Percentiles rank a stretch among this genome's conserved stretches.
These are phyloP conservation scores for Tricladium varicosporioides DNA, from an alignment of 2,329 filamentous ascomycete genomes.

Conservation along the genomic window DNA sequence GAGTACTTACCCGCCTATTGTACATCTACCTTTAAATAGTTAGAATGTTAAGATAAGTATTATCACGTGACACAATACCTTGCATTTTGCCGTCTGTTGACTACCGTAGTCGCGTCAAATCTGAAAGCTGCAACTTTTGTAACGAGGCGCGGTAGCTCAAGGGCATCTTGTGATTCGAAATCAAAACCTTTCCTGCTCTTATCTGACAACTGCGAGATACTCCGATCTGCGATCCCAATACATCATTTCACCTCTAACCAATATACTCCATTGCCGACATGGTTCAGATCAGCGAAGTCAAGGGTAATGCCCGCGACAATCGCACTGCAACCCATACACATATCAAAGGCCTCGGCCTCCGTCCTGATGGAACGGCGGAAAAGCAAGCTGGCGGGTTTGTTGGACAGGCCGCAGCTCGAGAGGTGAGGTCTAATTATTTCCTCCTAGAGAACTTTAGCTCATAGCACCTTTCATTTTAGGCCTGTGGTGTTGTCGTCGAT, in stretches of 20 bases:
- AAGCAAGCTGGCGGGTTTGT: conserved; percentile 80
- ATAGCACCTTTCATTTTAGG: conserved; percentile 50
- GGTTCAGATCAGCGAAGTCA: conserved; percentile 92
- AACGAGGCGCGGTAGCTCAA: too few species aligned
- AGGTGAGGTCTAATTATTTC: conserved; percentile 57
- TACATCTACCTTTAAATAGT: too few species aligned
- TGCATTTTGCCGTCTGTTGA: too few species aligned
- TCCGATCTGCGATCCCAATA: too few species aligned
- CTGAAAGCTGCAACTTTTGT: too few species aligned
- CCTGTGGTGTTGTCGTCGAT: conserved; percentile 93
- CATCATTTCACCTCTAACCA: neutral
- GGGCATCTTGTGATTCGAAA: too few species aligned
- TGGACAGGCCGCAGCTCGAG: conserved; percentile 81
- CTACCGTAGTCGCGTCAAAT: too few species aligned
- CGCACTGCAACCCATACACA: conserved; percentile 96
- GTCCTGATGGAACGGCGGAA: conserved; percentile 82
- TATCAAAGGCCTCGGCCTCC: conserved; percentile 91
- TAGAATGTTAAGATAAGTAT: too few species aligned
- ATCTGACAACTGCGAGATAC: too few species aligned
- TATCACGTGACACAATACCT: too few species aligned
- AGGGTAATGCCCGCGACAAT: conserved; percentile 91
- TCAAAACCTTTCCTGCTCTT: too few species aligned
- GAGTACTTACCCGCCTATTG: too few species aligned
- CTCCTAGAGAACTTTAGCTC: conserved; percentile 76
- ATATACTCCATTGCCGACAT: conserved; percentile 46